Evolutionary conservation across 2,329 filamentous ascomycete genomes (phyloP).

Genomic region (Orbilia quercus): DNA sequence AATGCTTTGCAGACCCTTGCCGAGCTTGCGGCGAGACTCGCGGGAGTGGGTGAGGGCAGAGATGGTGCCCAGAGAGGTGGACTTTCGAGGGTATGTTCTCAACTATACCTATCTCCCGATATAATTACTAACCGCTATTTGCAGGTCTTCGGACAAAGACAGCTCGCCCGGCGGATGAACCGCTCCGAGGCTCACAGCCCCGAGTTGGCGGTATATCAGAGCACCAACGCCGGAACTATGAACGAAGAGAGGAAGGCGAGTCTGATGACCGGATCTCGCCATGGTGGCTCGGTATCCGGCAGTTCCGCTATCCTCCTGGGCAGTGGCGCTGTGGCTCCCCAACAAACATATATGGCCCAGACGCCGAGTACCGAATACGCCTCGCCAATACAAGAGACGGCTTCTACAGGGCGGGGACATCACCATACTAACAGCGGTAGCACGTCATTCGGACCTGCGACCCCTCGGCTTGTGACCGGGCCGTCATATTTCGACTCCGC

Average conservation of each 20-base stretch:
- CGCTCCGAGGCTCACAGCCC: constrained; percentile 72
- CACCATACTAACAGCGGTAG: constrained; percentile 52
- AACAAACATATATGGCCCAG: constrained; percentile 57
- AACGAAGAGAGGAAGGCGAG: constrained; percentile 74
- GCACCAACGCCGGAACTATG: constrained; percentile 78
- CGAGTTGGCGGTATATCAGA: constrained; percentile 81
- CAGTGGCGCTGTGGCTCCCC: constrained; percentile 68
- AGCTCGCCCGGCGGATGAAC: constrained; percentile 79
- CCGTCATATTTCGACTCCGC: constrained; percentile 45
- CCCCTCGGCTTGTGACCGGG: constrained; percentile 36
- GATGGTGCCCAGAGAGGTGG: constrained; percentile 80
- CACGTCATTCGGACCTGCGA: constrained; percentile 42
- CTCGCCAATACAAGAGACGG: constrained; percentile 47
- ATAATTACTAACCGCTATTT: constrained; percentile 8
- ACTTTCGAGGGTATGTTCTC: constrained; percentile 72
- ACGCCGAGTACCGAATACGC: constrained; percentile 53
- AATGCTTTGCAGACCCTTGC: constrained; percentile 90
- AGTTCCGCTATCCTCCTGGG: constrained; percentile 72
- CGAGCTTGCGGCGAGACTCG: constrained; percentile 83
- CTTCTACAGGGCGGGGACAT: constrained; percentile 37
- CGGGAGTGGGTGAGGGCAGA: constrained; percentile 80
- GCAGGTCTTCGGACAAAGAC: constrained; percentile 85
- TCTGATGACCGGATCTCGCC: constrained; percentile 61
- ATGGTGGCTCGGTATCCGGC: constrained; percentile 66
- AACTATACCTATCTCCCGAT: background rate